phyloP scores from a whole-genome alignment of 2,329 filamentous ascomycete species.

The Monilinia fructicola region DNA sequence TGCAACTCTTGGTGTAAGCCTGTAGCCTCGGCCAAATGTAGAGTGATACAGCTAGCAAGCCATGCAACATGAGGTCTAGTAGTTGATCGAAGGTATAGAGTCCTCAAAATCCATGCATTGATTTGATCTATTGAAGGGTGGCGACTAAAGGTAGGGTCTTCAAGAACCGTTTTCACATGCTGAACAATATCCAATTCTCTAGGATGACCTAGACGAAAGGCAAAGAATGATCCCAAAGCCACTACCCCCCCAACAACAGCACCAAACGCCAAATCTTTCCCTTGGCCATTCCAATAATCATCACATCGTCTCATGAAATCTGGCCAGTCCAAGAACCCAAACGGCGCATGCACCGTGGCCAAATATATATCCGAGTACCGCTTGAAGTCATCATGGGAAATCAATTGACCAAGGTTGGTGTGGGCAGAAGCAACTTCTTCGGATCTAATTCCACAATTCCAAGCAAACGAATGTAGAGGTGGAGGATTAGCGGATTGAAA shows the following conservation, averaged over 20 bases:
- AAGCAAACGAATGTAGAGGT: conserved; percentile 44
- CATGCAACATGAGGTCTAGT: conserved; percentile 37
- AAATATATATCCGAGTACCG: conserved; percentile 37
- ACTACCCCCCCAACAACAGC: conserved; percentile 41
- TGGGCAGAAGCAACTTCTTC: conserved; percentile 29
- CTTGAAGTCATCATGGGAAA: conserved; percentile 20
- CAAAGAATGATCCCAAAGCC: conserved; percentile 42
- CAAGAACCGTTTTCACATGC: conserved; percentile 33
- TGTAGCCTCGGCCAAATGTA: conserved; percentile 38
- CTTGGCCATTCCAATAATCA: conserved; percentile 38
- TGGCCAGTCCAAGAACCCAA: conserved; percentile 40
- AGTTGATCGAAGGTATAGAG: conserved; percentile 36
- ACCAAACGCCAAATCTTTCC: conserved; percentile 39
- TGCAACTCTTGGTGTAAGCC: conserved; percentile 37
- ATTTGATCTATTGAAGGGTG: conserved; percentile 32
- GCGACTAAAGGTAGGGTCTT: conserved; percentile 26
- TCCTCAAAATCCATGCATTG: conserved; percentile 32
- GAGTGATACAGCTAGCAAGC: conserved; percentile 34
- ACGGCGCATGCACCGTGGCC: conserved; percentile 38
- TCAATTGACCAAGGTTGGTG: conserved; percentile 32
- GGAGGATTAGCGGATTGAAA: conserved; percentile 41
- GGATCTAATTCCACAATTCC: conserved; percentile 40
- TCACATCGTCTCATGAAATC: conserved; percentile 34
- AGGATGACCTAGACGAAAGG: conserved; percentile 28
- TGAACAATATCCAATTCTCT: conserved; percentile 37